A percentile compares a stretch with the other conserved stretches of the same genome.
phyloP scores from a whole-genome alignment of 768 basidiomycete species.

The Suillus variegatus region DNA sequence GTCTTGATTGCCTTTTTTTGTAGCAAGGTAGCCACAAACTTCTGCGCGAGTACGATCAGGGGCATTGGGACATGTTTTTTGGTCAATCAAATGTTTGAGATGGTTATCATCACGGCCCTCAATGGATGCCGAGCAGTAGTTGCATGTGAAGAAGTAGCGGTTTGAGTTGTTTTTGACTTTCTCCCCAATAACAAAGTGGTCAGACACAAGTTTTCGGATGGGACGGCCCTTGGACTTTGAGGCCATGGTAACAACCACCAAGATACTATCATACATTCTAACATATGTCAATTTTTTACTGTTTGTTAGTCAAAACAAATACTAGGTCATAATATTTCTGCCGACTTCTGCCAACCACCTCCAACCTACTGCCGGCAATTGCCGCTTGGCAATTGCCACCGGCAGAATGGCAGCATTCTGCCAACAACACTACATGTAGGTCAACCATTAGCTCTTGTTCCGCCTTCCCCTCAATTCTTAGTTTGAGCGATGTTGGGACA shows the following conservation, averaged over 20 bases:
- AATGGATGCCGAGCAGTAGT: conserved; percentile 13
- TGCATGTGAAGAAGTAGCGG: conserved; percentile 14
- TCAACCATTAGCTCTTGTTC: too few relatives aligned
- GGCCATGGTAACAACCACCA: neutral
- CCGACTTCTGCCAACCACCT: too few relatives aligned
- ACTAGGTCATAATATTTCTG: too few relatives aligned
- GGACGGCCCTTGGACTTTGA: neutral
- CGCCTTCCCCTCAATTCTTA: too few relatives aligned
- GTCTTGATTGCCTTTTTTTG: neutral
- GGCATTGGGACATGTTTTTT: neutral
- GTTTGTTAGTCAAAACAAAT: too few relatives aligned
- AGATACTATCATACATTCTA: neutral
- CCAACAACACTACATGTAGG: neutral
- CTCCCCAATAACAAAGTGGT: conserved; percentile 6
- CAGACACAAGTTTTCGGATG: neutral
- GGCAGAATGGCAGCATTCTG: too few relatives aligned
- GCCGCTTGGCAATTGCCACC: too few relatives aligned
- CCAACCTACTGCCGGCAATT: too few relatives aligned
- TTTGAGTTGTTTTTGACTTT: conserved; percentile 10
- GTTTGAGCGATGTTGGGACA: too few relatives aligned
- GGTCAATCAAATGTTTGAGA: conserved; percentile 11
- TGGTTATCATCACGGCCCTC: conserved; percentile 17
- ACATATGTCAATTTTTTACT: too few relatives aligned
- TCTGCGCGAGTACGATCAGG: neutral
- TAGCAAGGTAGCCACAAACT: neutral